Percentiles rank a stretch among this genome's conserved stretches.
These are phyloP conservation scores for Mollisiaceae sp. DNA, from an alignment of 2,329 filamentous ascomycete genomes.

Conservation along the genomic window DNA sequence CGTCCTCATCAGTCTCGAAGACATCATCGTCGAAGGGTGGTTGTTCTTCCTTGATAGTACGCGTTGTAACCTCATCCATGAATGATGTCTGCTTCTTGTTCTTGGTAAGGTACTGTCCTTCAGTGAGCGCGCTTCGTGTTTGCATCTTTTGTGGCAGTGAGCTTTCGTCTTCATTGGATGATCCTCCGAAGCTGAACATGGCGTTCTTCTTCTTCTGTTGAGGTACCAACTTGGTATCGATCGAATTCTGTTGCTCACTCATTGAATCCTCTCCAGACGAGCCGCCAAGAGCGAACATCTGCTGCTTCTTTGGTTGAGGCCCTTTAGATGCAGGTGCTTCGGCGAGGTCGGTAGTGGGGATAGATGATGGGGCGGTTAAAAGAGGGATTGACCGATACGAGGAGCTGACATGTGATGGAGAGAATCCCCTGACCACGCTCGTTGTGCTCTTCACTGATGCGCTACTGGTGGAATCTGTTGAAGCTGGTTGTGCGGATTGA, in stretches of 20 bases:
- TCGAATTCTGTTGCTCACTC: constrained; percentile 41
- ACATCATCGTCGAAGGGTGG: constrained; percentile 56
- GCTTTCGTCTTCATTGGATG: constrained; percentile 83
- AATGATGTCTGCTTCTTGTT: constrained; percentile 82
- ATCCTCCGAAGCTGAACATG: constrained; percentile 77
- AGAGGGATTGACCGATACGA: constrained; percentile 61
- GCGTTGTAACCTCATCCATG: constrained; percentile 73
- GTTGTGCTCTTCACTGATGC: constrained; percentile 47
- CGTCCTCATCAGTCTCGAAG: constrained; percentile 66
- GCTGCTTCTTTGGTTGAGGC: constrained; percentile 63
- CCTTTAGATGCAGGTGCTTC: constrained; percentile 54
- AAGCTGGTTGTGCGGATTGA: constrained; percentile 43
- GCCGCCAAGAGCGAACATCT: constrained; percentile 57
- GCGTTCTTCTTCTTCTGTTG: constrained; percentile 57
- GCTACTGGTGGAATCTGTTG: constrained; percentile 43
- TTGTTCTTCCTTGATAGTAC: constrained; percentile 64
- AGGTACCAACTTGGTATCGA: constrained; percentile 35
- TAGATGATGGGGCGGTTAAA: constrained; percentile 45
- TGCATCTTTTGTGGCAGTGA: constrained; percentile 61
- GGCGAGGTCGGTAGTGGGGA: constrained; percentile 58
- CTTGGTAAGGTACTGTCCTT: constrained; percentile 47
- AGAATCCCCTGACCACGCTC: constrained; percentile 86
- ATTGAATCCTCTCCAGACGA: constrained; percentile 45
- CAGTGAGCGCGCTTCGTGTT: constrained; percentile 58
- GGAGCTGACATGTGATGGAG: constrained; percentile 73